Conservation (phyloP, 2,329 filamentous ascomycete species). For the Thielaviopsis punctulata region DNA sequence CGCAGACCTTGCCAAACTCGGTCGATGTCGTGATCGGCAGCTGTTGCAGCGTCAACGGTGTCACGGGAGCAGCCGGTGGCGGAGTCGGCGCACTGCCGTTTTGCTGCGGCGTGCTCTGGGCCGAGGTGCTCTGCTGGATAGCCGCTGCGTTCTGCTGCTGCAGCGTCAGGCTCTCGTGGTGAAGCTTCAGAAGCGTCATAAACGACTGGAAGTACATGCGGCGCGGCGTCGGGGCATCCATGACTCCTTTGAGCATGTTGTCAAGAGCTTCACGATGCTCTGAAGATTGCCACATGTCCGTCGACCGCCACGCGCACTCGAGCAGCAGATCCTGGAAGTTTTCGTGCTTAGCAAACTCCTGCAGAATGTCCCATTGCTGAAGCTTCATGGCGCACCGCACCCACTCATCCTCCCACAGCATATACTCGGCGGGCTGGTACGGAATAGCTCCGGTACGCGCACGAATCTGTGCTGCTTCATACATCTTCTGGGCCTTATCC, state of each 20-base stretch:
- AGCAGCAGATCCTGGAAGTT: conserved; percentile 93
- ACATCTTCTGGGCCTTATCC: conserved; percentile 96
- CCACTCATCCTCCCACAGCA: conserved; percentile 99
- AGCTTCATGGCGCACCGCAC: conserved; percentile 93
- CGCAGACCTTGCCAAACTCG: conserved; percentile 80
- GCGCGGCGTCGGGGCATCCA: conserved; percentile 87
- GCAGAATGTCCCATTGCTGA: conserved; percentile 96
- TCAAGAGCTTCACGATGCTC: conserved; percentile 82
- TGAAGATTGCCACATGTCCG: conserved; percentile 81
- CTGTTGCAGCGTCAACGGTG: background rate
- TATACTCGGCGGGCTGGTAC: conserved; percentile 93
- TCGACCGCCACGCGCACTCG: conserved; percentile 88
- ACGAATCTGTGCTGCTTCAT: conserved; percentile 93
- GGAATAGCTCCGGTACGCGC: conserved; percentile 90
- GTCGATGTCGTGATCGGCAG: conserved; percentile 22
- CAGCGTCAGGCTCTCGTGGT: conserved; percentile 23
- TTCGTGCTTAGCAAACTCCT: conserved; percentile 96
- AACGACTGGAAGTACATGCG: conserved; percentile 97
- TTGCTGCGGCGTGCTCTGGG: background rate
- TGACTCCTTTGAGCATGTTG: conserved; percentile 86
- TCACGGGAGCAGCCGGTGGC: background rate
- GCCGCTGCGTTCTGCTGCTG: conserved; percentile 52
- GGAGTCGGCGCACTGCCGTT: background rate
- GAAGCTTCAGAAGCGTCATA: conserved; percentile 87
- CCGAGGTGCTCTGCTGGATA: conserved; percentile 18